Evolutionary conservation across 2,329 filamentous ascomycete species (phyloP), one percentile per base, ranked within the genome.

Genomic region (Fusarium sp.): DNA sequence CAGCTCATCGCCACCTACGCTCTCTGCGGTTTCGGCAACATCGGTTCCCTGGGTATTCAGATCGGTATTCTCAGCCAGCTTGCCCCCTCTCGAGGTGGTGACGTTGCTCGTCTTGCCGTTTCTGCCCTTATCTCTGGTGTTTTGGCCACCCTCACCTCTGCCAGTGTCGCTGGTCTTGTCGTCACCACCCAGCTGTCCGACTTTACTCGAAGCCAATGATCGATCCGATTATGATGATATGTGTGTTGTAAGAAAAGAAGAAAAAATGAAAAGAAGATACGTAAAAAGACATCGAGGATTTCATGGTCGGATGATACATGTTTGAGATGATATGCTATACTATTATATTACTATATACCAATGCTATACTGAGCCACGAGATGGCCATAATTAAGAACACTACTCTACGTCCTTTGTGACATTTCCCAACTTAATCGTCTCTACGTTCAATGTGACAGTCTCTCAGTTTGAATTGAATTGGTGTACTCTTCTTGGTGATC

Each of bases 1-100:
- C 86, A 86, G 47, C 87, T 97, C 71, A 97, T 97, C 76, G 92
- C 91, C 47, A 97, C 93, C 53, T 97, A 97, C 77, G 92, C 92
- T 22, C 87, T 95, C 71, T 97, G 93, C 81, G 89, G 89, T 27
- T 94, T 94, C 78, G 94, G 93, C 68, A 97, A 97, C 83, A 91
- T 97, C 73, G 92, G 92, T 57, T 95, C 93, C 30, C 87, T 97
- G 50, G 94, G 94, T 78, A 95, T 94, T 59, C 94, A 97, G 81
- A 96, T 97, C 66, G 94, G 94, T 83, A 93, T 97, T 63, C 86
- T 97, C 55, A 89, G 91, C 6, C 93, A 97, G 82, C 88, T 97
- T 66, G 91, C 92, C 0, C 93, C 94, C 1, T 85, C 85, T 6
- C 89, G 93, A 46, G 87, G 88, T 40, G 92, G 91, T 62, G 92